Evolutionary conservation across 352 stramenopile species (phyloP), one percentile per base, ranked within the genome.

Genomic region (Poterioochromonas sp.): DNA sequence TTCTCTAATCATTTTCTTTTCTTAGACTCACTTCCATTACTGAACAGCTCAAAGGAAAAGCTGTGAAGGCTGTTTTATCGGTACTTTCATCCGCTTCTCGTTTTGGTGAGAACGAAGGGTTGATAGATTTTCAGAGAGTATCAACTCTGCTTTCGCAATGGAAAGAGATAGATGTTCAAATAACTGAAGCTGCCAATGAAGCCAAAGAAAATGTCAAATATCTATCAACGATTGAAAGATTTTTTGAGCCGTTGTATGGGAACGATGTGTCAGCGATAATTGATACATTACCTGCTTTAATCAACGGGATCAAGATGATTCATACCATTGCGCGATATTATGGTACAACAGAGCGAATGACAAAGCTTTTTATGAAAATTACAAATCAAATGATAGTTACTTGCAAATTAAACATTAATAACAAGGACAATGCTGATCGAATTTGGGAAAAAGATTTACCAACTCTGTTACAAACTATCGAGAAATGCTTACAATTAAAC

Each of bases 231-330:
- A 86, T 99, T 3, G 94, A 98, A 77, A 95, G 96, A 0, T 85
- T 85, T 69, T 86, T 94, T 71, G 88, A 91, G 53, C 89, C 88
- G 35, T 83, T 94, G 15, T 92, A 92, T 76, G 93, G 88, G n/a
- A 93, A 93, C 68, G 96, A 93, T 40, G 92, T 93, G 1, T 93
- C 90, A 76, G 93, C 91, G n/a, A 98, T 98, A 77, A 96, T 98
- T 78, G 94, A 99, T 85, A 97, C 94, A 62, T 85, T 99, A 26
- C 95, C 95, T 5, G 93, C 94, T 39, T 87, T 99, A 1, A 96
- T 98, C 84, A 98, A 98, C 85, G 97, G 90, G 37, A 97, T 99
- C 86, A 98, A 98, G 86, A 99, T 99, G 95, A 98, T 99, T 78
- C 94, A 98, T 82, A 97, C 93, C 18, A 98, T 99, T 79, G 93